Base-by-base conservation (phyloP, 352 stramenopile species). In the Phytopythium mirpurense region DNA sequence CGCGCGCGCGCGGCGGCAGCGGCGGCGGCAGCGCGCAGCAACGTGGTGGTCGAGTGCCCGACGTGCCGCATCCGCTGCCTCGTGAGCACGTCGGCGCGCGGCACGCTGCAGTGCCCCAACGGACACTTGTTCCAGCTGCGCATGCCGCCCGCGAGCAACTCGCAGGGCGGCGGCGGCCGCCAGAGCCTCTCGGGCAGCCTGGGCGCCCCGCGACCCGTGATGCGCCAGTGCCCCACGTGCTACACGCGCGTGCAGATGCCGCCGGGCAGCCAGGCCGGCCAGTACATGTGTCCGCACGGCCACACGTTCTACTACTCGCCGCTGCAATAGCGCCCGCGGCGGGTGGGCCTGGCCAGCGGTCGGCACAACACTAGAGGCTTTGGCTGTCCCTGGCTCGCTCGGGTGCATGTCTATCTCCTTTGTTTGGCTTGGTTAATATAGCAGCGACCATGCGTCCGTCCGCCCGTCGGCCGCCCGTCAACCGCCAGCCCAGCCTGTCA, bases 211-310 rank as follows among this genome's bases (percentile, higher is more conserved):
- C 52, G 81, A 38, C 66, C 80, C 2, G 71, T 92, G 47, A 94
- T 94, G 83, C 78, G 83, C 8, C 79, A 91, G 70, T 94, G 83
- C 41, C 81, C 83, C 45, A 92, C 83, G 48, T 94, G 83, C 70
- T 88, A 88, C 62, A 94, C 83, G 55, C 83, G 82, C 48, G 83
- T 94, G 51, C 83, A 94, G 56, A 94, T 94, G 83, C 83, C 83
- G 1, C 81, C 82, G 15, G 81, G 81, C 18, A 91, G 79, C 35
- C 83, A 91, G 57, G 78, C 83, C 5, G 83, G 83, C 26, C 83
- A 94, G 69, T 94, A 92, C 72, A 92, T 94, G 81, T 94, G 83
- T 76, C 83, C 83, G 1, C 74, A 92, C 48, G 83, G 83, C 3
- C 83, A 94, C 63, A 94, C 83, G 24, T 94, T 94, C 57, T 90